Evolutionary conservation across 169 alveolate genomes (phyloP).

Genomic region (Plasmodium gallinaceum): DNA sequence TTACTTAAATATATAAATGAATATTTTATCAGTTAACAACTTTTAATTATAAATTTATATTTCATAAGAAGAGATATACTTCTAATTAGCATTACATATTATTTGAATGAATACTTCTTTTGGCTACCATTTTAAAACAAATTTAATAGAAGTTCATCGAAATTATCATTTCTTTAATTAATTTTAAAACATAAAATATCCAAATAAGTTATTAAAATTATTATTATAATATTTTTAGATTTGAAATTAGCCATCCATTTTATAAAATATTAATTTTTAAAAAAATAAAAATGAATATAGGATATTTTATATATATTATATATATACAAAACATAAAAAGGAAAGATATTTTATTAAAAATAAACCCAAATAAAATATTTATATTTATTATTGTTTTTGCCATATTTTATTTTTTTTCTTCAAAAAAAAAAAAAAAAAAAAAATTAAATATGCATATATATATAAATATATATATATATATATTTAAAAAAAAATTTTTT

Average conservation of each 20-base stretch:
- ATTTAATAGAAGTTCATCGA: too few species aligned
- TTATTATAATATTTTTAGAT: not conserved
- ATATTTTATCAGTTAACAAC: too few species aligned
- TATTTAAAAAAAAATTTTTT: not conserved
- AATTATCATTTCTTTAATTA: too few species aligned
- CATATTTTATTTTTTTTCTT: constrained; percentile 1
- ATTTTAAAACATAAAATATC: not conserved
- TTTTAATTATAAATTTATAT: too few species aligned
- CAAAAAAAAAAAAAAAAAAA: constrained; percentile 4
- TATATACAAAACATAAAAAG: constrained; percentile 20
- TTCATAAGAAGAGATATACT: too few species aligned
- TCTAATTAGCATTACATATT: too few species aligned
- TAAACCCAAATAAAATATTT: not conserved
- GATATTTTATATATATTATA: constrained; percentile 1
- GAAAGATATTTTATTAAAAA: not conserved
- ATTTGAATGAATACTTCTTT: too few species aligned
- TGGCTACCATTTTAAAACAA: too few species aligned
- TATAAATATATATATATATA: not conserved
- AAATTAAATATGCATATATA: not conserved
- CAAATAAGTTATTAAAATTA: not conserved
- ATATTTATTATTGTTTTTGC: constrained; percentile 18
- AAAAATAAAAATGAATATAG: not conserved
- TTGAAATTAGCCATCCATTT: not conserved
- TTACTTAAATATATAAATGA: too few species aligned
- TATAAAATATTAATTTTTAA: not conserved